These are phyloP conservation scores for Fomitopsis pulvina DNA, from an alignment of 768 basidiomycete species.

Conservation along the genomic window DNA sequence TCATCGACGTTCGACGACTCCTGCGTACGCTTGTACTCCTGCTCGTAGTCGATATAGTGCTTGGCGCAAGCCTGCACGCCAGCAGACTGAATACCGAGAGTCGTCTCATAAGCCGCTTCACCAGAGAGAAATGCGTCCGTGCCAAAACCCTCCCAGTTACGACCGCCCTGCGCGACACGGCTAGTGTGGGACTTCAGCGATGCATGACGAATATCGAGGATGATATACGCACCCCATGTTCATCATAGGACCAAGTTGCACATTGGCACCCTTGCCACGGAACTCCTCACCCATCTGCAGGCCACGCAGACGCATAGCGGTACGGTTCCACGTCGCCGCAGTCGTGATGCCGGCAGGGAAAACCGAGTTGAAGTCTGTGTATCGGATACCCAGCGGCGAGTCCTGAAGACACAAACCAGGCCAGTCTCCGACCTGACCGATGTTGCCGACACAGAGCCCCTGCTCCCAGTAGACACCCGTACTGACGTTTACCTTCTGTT, in stretches of 20 bases:
- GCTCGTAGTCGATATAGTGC: conserved; percentile 75
- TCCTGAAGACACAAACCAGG: conserved; percentile 66
- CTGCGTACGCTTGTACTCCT: conserved; percentile 53
- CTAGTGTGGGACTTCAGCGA: conserved; percentile 16
- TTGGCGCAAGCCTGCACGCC: conserved; percentile 89
- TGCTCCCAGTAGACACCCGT: conserved; percentile 64
- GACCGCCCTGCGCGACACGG: conserved; percentile 67
- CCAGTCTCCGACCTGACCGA: conserved; percentile 43
- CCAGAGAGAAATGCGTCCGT: conserved; percentile 86
- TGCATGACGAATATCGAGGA: background rate
- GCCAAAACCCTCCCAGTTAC: conserved; percentile 96
- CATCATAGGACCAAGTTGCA: conserved; percentile 79
- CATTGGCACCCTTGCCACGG: conserved; percentile 75
- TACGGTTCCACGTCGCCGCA: conserved; percentile 78
- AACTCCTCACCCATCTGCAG: conserved; percentile 79
- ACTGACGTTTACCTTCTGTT: conserved; percentile 57
- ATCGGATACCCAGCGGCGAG: conserved; percentile 73
- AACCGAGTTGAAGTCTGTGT: conserved; percentile 62
- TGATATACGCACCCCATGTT: conserved; percentile 52
- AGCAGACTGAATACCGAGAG: conserved; percentile 69
- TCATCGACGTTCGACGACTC: conserved; percentile 71
- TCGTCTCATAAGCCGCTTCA: conserved; percentile 72
- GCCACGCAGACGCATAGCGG: conserved; percentile 71
- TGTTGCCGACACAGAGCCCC: conserved; percentile 69
- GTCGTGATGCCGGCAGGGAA: conserved; percentile 85